A percentile compares a stretch with the other conserved stretches of the same genome.
Evolutionary conservation across 345 rosid species (phyloP).

Genomic region (Hibiscus trionum): DNA sequence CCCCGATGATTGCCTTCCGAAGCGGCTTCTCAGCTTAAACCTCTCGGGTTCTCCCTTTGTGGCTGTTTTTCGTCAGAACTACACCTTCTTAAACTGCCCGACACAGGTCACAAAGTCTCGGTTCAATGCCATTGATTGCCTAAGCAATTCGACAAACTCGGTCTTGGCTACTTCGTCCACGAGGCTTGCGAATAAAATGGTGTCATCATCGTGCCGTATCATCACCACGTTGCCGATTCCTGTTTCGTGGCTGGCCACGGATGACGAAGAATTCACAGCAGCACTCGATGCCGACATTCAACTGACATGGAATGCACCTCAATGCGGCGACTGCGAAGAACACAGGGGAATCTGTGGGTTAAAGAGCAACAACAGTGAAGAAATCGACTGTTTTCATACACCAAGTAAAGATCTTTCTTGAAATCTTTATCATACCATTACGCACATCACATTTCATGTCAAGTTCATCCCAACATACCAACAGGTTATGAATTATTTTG

Average conservation of each 20-base stretch:
- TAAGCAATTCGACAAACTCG: conserved; percentile 48
- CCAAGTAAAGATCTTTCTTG: conserved; percentile 25
- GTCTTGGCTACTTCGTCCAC: conserved; percentile 46
- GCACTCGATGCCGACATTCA: conserved; percentile 37
- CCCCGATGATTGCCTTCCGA: conserved; percentile 48
- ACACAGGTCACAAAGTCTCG: conserved; percentile 25
- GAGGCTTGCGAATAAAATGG: conserved; percentile 21
- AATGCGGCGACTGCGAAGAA: conserved; percentile 47
- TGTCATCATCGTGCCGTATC: conserved; percentile 21
- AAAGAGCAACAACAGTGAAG: conserved; percentile 24
- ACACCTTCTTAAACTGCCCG: conserved; percentile 68
- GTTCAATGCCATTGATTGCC: conserved; percentile 38
- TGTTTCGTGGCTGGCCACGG: conserved; percentile 26
- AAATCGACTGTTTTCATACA: conserved; percentile 40
- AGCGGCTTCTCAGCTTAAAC: conserved; percentile 40
- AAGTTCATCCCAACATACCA: too few relatives aligned
- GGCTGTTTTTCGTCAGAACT: conserved; percentile 28
- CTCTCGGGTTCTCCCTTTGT: conserved; percentile 55
- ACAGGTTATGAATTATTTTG: too few relatives aligned
- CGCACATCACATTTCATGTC: too few relatives aligned
- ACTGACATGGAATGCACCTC: conserved; percentile 51
- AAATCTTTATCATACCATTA: too few relatives aligned
- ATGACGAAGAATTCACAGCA: conserved; percentile 26
- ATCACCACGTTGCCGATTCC: conserved; percentile 34
- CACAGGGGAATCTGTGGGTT: conserved; percentile 41